Conservation (phyloP, 169 alveolate genomes). For the Plasmodium fragile region DNA sequence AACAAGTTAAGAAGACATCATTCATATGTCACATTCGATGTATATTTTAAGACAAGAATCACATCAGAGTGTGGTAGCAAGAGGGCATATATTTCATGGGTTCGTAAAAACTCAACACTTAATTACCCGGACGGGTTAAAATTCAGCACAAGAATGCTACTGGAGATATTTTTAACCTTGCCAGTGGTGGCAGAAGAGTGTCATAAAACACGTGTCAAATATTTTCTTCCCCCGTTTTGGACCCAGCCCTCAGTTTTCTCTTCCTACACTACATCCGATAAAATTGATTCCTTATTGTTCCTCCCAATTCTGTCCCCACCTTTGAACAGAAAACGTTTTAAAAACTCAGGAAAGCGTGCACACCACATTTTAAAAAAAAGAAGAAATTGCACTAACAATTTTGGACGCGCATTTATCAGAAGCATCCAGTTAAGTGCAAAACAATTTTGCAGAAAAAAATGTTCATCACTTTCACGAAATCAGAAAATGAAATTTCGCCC, state of each 20-base stretch:
- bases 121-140: background rate
- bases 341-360: background rate
- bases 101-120: background rate
- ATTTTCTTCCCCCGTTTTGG: background rate
- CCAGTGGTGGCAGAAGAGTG: background rate
- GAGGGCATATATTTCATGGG: background rate
- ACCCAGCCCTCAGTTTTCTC: background rate
- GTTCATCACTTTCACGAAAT: background rate
- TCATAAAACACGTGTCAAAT: background rate
- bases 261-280: background rate
- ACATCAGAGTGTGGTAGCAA: background rate
- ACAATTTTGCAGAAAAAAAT: background rate
- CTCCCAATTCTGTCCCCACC: background rate
- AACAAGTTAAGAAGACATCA: background rate
- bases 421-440: background rate
- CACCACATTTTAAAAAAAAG: conserved; percentile 16
- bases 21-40: background rate
- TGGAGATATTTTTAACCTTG: background rate
- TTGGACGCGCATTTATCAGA: background rate
- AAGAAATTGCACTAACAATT: background rate
- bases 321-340: conserved; percentile 22
- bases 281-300: background rate
- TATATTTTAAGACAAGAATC: background rate
- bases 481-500: background rate
- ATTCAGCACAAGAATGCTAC: background rate